phyloP scores from a whole-genome alignment of 78 protist species.

The Thecamonas trahens region DNA sequence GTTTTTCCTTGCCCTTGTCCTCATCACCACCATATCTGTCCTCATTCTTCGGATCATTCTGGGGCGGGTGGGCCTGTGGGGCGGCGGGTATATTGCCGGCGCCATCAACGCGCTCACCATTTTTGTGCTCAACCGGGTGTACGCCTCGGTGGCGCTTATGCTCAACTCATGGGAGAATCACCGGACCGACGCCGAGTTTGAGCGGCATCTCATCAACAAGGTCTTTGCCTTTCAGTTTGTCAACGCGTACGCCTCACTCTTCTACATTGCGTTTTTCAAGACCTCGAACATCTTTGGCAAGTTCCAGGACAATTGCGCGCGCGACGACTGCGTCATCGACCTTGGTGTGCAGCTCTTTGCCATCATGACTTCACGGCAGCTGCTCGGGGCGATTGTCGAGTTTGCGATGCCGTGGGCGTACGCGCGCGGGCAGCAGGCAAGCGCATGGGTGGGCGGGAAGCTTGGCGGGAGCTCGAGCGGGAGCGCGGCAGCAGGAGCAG shows the following conservation, averaged over 20 bases:
- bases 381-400: constrained; percentile 8
- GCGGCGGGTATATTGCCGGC: not conserved
- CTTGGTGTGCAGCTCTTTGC: constrained; percentile 29
- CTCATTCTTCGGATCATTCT: not conserved
- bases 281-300: constrained; percentile 2
- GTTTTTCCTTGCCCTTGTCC: not conserved
- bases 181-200: constrained; percentile 34
- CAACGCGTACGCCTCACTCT: constrained; percentile 51
- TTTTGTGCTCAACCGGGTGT: not conserved
- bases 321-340: not conserved
- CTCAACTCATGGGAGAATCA: constrained; percentile 60
- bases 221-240: constrained; percentile 59
- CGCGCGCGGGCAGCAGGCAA: too few relatives aligned
- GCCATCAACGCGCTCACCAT: not conserved
- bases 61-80: not conserved
- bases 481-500: not conserved
- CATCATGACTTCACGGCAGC: constrained; percentile 9
- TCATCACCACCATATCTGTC: not conserved
- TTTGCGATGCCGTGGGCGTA: not conserved
- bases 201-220: constrained; percentile 36
- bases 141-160: not conserved
- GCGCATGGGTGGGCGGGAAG: too few relatives aligned
- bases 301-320: not conserved
- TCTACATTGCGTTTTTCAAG: constrained; percentile 65
- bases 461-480: too few relatives aligned